Evolutionary conservation across 108 stramenopile species (phyloP).

Genomic region (Fragilariopsis cylindrus): DNA sequence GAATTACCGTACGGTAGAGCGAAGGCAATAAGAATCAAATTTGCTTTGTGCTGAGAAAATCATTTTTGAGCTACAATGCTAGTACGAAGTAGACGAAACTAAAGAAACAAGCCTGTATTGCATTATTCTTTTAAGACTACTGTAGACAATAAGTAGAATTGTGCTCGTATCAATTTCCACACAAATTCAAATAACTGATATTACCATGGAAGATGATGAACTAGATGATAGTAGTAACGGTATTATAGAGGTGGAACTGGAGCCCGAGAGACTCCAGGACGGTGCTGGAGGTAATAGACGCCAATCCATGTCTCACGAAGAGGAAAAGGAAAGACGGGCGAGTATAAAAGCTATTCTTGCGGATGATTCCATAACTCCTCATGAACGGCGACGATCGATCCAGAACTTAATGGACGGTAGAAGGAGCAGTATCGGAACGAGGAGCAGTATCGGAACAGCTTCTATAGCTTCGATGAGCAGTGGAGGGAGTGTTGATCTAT

Average conservation of each 20-base stretch:
- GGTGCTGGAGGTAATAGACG: conserved; percentile 2
- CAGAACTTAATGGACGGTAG: conserved; percentile 89
- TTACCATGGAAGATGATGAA: conserved; percentile 27
- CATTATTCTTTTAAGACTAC: too few relatives aligned
- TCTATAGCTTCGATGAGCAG: conserved; percentile 27
- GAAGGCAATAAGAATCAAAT: too few relatives aligned
- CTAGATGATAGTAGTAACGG: conserved; percentile 3
- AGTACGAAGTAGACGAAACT: too few relatives aligned
- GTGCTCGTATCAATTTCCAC: too few relatives aligned
- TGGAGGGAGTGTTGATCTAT: conserved; percentile 13
- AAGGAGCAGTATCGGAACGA: conserved; percentile 36
- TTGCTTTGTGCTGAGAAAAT: too few relatives aligned
- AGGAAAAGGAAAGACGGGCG: conserved; percentile 68
- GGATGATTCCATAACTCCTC: conserved; percentile 56
- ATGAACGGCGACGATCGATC: conserved; percentile 73
- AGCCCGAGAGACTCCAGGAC: conserved; percentile 6
- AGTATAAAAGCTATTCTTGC: conserved; percentile 81
- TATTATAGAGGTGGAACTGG: neutral
- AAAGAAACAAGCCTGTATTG: too few relatives aligned
- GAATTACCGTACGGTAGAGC: too few relatives aligned
- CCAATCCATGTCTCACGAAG: conserved; percentile 46
- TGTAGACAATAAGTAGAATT: too few relatives aligned
- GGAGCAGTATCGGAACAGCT: conserved; percentile 19
- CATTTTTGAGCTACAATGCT: too few relatives aligned
- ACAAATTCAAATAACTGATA: conserved; percentile 7